These are phyloP conservation scores for Amanita inopinata DNA, from an alignment of 768 basidiomycete genomes.

Conservation along the genomic window DNA sequence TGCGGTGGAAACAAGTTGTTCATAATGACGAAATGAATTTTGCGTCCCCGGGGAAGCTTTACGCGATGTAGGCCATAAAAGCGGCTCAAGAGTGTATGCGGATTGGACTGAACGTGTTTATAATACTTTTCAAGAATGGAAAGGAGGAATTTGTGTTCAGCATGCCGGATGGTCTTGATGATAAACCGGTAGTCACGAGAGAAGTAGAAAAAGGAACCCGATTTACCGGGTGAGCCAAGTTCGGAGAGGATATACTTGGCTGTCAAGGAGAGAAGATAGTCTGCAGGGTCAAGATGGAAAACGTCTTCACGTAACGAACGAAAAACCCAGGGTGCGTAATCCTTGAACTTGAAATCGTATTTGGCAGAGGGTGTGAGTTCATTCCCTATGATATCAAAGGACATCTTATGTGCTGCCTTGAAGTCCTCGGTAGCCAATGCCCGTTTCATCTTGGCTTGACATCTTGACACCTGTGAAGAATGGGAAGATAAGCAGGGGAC, in stretches of 20 bases:
- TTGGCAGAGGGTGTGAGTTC: constrained; percentile 95
- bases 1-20: constrained; percentile 98
- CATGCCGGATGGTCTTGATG: constrained; percentile 96
- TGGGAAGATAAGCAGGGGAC: constrained; percentile 11
- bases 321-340: constrained; percentile 98
- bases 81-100: constrained; percentile 85
- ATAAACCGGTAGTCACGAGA: constrained; percentile 98
- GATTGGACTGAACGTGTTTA: constrained; percentile 78
- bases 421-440: constrained; percentile 83
- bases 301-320: constrained; percentile 88
- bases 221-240: constrained; percentile 96
- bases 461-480: constrained; percentile 73
- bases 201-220: constrained; percentile 98
- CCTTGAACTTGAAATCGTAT: constrained; percentile 99
- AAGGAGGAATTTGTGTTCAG: constrained; percentile 90
- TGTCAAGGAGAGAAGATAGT: constrained; percentile 94
- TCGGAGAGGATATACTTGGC: constrained; percentile 97
- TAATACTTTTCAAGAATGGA: constrained; percentile 79
- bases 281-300: constrained; percentile 94
- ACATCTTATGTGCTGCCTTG: constrained; percentile 82
- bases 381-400: constrained; percentile 96
- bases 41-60: constrained; percentile 85
- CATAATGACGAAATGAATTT: constrained; percentile 99
- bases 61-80: constrained; percentile 98
- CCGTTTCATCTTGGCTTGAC: constrained; percentile 90